A percentile compares a stretch with the other conserved stretches of the same genome.
Conservation (phyloP, 2,329 filamentous ascomycete genomes). For the Ceratocystis huliohia region DNA sequence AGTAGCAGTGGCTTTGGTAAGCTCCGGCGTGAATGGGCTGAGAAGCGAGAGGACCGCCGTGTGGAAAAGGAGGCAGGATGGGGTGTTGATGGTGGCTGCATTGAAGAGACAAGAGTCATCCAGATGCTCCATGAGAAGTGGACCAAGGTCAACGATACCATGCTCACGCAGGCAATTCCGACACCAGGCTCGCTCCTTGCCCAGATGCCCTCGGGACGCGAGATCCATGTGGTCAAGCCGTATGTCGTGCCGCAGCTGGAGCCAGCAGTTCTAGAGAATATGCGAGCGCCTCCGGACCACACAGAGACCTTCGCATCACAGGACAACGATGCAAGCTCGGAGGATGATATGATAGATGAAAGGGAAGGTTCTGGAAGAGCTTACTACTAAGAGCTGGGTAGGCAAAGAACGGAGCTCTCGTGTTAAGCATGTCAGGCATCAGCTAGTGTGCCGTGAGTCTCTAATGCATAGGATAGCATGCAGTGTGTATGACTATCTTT, state of each 20-base stretch:
- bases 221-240: conserved; percentile 61
- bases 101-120: conserved; percentile 74
- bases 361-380: conserved; percentile 24
- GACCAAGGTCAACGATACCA: conserved; percentile 84
- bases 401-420: not conserved
- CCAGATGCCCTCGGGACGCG: conserved; percentile 74
- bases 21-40: conserved; percentile 60
- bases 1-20: conserved; percentile 43
- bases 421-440: not conserved
- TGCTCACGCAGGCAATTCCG: conserved; percentile 69
- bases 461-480: not conserved
- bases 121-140: conserved; percentile 82
- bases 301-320: conserved; percentile 31
- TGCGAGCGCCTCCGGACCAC: conserved; percentile 34
- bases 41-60: conserved; percentile 65
- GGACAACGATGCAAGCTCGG: conserved; percentile 34
- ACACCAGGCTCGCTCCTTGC: conserved; percentile 57
- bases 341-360: conserved; percentile 34
- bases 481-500: not conserved
- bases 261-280: conserved; percentile 44
- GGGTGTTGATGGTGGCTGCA: conserved; percentile 71
- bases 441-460: too few relatives aligned
- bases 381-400: conserved; percentile 20
- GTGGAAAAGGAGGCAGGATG: conserved; percentile 61
- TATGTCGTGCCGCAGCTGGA: conserved; percentile 56